These are phyloP conservation scores for Kregervanrija delftensis DNA, from an alignment of 805 yeast genomes.

Conservation along the genomic window DNA sequence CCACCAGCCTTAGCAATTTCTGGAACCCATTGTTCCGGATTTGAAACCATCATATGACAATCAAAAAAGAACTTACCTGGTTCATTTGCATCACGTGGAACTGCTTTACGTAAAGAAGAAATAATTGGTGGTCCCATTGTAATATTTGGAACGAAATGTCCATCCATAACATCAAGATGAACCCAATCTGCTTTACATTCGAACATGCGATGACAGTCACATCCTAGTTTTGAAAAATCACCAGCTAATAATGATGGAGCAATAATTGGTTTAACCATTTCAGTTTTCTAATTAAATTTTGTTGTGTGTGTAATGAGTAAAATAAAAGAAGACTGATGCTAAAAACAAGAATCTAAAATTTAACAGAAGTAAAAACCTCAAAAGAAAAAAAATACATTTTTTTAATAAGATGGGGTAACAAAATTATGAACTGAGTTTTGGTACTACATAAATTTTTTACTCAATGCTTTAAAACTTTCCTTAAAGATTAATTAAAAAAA, in stretches of 20 bases:
- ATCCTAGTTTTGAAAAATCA: slow-evolving; percentile 83
- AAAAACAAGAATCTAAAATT: background rate
- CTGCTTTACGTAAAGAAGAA: slow-evolving; percentile 62
- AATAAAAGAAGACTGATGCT: background rate
- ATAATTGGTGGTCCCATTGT: slow-evolving; percentile 92
- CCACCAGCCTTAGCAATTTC: slow-evolving; percentile 93
- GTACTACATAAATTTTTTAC: too few species aligned
- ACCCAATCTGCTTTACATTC: slow-evolving; percentile 90
- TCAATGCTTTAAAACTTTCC: too few species aligned
- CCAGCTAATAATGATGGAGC: slow-evolving; percentile 95
- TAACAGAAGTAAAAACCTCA: background rate
- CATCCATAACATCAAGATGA: slow-evolving; percentile 98
- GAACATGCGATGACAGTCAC: slow-evolving; percentile 78
- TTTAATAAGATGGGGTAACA: too few species aligned
- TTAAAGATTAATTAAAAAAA: too few species aligned
- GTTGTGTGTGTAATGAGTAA: background rate
- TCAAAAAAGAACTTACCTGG: slow-evolving; percentile 51
- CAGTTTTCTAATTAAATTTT: slow-evolving; percentile 1
- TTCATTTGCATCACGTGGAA: slow-evolving; percentile 44
- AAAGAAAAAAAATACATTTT: too few species aligned
- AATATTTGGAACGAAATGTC: slow-evolving; percentile 95
- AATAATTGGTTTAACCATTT: slow-evolving; percentile 73
- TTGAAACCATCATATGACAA: slow-evolving; percentile 97
- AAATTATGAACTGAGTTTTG: too few species aligned
- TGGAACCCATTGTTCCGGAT: slow-evolving; percentile 90